phyloP scores from a whole-genome alignment of 495 filamentous ascomycete genomes.

The Niebla homalea region DNA sequence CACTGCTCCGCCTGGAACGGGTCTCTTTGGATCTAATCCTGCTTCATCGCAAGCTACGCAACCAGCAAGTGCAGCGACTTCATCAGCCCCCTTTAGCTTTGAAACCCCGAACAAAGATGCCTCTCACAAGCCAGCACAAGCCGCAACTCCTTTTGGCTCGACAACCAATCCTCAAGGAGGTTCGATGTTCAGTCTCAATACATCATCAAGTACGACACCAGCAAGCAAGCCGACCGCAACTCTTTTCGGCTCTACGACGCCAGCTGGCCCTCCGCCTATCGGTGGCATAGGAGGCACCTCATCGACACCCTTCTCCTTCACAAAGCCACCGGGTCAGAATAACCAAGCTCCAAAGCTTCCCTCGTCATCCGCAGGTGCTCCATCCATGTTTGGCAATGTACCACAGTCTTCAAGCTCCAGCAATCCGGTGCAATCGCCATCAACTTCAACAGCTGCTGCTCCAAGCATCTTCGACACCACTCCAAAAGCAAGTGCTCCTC shows the following conservation, averaged over 20 bases:
- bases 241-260: conserved; percentile 23
- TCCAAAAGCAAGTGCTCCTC: conserved; percentile 9
- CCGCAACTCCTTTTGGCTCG: conserved; percentile 39
- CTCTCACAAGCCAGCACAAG: conserved; percentile 23
- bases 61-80: conserved; percentile 18
- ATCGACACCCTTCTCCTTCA: not conserved
- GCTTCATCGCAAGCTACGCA: conserved; percentile 14
- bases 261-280: conserved; percentile 26
- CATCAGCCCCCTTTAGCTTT: conserved; percentile 20
- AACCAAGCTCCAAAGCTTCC: not conserved
- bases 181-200: conserved; percentile 8
- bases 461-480: conserved; percentile 1
- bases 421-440: not conserved
- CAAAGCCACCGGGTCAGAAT: not conserved
- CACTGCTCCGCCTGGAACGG: conserved; percentile 11
- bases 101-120: conserved; percentile 30
- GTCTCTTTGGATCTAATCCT: conserved; percentile 32
- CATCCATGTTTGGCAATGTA: conserved; percentile 2
- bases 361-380: not conserved
- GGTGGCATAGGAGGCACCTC: conserved; percentile 3
- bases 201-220: conserved; percentile 15
- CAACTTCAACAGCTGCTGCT: not conserved
- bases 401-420: conserved; percentile 1
- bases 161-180: conserved; percentile 6
- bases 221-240: conserved; percentile 14